Evolutionary conservation across 257 asterid species (phyloP).

Genomic region (Leptodermis oblonga): DNA sequence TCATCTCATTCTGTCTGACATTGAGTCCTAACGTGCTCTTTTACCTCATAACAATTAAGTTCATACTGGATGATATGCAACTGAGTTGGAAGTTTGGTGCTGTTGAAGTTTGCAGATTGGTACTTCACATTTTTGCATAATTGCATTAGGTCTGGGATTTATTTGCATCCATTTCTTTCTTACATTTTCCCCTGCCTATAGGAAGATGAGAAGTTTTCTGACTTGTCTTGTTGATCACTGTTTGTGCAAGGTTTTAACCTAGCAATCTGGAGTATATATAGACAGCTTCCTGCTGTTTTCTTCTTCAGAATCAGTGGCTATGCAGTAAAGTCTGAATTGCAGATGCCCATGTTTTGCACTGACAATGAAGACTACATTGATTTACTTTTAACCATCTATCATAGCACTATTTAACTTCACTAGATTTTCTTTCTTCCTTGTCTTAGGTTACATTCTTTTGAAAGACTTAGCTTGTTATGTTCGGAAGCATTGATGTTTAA

Average conservation of each 20-base stretch:
- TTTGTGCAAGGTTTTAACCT: not conserved
- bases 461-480: conserved; percentile 15
- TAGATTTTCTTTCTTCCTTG: conserved; percentile 14
- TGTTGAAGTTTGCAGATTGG: not conserved
- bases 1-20: not conserved
- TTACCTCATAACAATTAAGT: not conserved
- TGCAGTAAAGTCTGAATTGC: conserved; percentile 4
- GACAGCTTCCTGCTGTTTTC: not conserved
- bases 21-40: not conserved
- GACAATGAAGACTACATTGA: not conserved
- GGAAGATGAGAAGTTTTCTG: not conserved
- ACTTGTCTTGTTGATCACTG: not conserved
- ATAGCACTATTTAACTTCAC: conserved; percentile 4
- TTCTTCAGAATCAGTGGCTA: not conserved
- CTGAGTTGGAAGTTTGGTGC: not conserved
- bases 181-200: not conserved
- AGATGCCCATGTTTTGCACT: conserved; percentile 13
- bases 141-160: not conserved
- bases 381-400: conserved; percentile 8
- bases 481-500: conserved; percentile 21
- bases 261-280: not conserved
- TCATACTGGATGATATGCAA: not conserved
- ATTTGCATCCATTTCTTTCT: not conserved
- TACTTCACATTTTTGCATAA: not conserved
- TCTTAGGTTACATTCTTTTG: conserved; percentile 10